These are phyloP conservation scores for Inonotus hispidus DNA, from an alignment of 1,284 basidiomycete species.

Conservation along the genomic window DNA sequence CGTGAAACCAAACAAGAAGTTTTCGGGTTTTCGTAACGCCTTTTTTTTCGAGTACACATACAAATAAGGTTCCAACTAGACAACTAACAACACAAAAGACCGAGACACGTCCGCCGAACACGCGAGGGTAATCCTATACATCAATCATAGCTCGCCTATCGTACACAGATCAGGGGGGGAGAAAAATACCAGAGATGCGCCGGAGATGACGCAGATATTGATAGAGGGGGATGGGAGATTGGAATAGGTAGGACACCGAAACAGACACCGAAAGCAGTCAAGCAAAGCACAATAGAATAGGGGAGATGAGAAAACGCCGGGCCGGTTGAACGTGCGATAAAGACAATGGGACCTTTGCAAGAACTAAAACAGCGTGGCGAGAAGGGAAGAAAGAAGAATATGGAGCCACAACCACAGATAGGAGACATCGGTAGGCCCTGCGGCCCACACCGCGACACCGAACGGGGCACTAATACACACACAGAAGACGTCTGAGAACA, in stretches of 20 bases:
- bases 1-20: not conserved
- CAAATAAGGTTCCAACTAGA: not conserved
- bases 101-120: not conserved
- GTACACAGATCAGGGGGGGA: not conserved
- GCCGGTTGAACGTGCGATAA: not conserved
- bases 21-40: not conserved
- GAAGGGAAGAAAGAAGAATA: not conserved
- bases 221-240: not conserved
- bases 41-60: not conserved
- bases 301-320: not conserved
- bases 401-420: not conserved
- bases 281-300: slow-evolving; percentile 6
- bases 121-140: not conserved
- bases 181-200: not conserved
- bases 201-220: not conserved
- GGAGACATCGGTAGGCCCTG: not conserved
- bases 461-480: not conserved
- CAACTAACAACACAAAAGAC: not conserved
- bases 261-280: not conserved
- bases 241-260: not conserved
- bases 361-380: not conserved
- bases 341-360: not conserved
- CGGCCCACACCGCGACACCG: not conserved
- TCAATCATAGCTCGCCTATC: not conserved
- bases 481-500: not conserved